phyloP scores from a whole-genome alignment of 495 filamentous ascomycete genomes.

The Margaritispora aquatica region DNA sequence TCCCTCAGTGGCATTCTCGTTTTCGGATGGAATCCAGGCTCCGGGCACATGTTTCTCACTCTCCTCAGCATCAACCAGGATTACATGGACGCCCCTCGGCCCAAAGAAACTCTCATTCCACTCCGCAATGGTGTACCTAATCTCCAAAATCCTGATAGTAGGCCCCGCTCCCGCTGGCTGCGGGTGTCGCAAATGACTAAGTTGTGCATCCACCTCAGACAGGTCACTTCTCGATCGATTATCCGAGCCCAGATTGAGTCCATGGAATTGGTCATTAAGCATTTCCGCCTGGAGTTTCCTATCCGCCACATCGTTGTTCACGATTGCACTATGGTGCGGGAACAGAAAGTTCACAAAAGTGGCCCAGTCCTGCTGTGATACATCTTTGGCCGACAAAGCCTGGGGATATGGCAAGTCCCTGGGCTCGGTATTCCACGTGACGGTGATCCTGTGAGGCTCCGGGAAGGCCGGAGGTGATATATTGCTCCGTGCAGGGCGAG shows the following conservation, averaged over 20 bases:
- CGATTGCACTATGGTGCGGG: slow-evolving; percentile 7
- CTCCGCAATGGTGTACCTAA: slow-evolving; percentile 29
- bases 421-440: slow-evolving; percentile 16
- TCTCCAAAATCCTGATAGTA: neutral
- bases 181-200: slow-evolving; percentile 13
- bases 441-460: slow-evolving; percentile 8
- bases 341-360: slow-evolving; percentile 38
- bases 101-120: slow-evolving; percentile 47
- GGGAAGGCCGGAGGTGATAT: neutral
- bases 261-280: slow-evolving; percentile 15
- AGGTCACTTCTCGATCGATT: slow-evolving; percentile 10
- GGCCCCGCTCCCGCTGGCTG: neutral
- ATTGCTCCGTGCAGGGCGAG: neutral
- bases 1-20: neutral
- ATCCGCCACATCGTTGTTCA: slow-evolving; percentile 18
- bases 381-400: slow-evolving; percentile 28
- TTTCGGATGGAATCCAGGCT: slow-evolving; percentile 13
- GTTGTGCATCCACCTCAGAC: slow-evolving; percentile 30
- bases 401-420: slow-evolving; percentile 16
- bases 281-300: slow-evolving; percentile 18
- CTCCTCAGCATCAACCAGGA: slow-evolving; percentile 3
- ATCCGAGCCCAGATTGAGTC: slow-evolving; percentile 8
- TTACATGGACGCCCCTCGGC: slow-evolving; percentile 29
- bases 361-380: slow-evolving; percentile 39
- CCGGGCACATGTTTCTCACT: slow-evolving; percentile 5